phyloP scores from a whole-genome alignment of 1,284 basidiomycete species.

The Tetrapyrgos nigripes region DNA sequence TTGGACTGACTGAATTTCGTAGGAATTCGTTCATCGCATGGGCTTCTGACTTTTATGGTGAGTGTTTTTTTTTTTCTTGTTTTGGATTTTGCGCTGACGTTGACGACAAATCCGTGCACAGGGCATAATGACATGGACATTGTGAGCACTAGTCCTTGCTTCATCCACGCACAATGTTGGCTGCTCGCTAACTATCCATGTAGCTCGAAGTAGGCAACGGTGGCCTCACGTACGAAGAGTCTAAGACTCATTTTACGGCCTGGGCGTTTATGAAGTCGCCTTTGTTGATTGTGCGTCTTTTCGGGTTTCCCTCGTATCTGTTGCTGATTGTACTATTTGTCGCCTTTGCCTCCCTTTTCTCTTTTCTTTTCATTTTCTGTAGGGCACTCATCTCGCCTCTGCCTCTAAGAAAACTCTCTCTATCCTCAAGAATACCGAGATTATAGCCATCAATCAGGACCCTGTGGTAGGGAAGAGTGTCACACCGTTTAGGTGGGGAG shows the following conservation, averaged over 20 bases:
- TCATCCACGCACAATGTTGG: background rate
- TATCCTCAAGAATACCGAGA: constrained; percentile 44
- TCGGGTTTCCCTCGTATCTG: background rate
- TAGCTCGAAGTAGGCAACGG: constrained; percentile 50
- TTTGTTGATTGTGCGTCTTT: constrained; percentile 44
- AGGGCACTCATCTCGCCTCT: constrained; percentile 42
- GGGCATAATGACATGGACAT: constrained; percentile 21
- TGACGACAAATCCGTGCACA: background rate
- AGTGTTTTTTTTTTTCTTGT: constrained; percentile 21
- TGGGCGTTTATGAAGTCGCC: constrained; percentile 73
- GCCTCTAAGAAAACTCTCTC: constrained; percentile 41
- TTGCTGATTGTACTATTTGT: background rate
- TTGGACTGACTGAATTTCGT: background rate
- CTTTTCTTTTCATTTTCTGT: background rate
- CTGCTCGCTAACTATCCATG: background rate
- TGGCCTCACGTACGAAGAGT: constrained; percentile 62
- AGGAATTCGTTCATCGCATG: constrained; percentile 57
- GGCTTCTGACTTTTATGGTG: constrained; percentile 64
- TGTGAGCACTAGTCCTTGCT: background rate
- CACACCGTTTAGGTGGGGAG: constrained; percentile 52
- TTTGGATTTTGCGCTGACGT: background rate
- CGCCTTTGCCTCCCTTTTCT: background rate
- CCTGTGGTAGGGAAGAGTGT: constrained; percentile 45
- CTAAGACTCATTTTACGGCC: constrained; percentile 67
- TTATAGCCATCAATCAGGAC: constrained; percentile 55